A percentile compares a stretch with the other conserved stretches of the same genome.
phyloP scores from a whole-genome alignment of 2,329 filamentous ascomycete species.

The Geoglossum cookeanum region DNA sequence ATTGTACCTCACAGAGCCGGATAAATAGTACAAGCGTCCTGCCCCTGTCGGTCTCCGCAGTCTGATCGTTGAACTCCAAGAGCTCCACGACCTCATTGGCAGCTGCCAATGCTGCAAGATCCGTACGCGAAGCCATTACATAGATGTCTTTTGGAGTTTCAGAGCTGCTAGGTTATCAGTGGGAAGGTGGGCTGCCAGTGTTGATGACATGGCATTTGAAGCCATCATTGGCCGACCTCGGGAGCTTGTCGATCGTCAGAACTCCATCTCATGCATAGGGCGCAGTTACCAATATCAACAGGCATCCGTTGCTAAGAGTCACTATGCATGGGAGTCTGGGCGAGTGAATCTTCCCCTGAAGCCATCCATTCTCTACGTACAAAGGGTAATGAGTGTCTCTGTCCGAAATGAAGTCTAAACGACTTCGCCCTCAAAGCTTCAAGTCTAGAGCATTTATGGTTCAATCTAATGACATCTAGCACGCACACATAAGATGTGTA shows the following conservation, averaged over 20 bases:
- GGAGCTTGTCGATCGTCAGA: too few species aligned
- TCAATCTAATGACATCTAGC: not conserved
- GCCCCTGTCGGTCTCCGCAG: too few species aligned
- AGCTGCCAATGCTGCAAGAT: too few species aligned
- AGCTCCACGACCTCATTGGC: too few species aligned
- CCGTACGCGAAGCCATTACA: too few species aligned
- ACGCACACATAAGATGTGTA: not conserved
- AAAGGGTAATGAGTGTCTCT: not conserved
- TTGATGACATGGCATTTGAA: too few species aligned
- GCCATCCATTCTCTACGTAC: not conserved
- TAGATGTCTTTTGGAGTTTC: too few species aligned
- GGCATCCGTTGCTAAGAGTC: not conserved
- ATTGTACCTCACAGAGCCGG: constrained; percentile 8
- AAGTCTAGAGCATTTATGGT: not conserved
- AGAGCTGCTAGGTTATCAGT: too few species aligned
- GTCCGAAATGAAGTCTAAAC: not conserved
- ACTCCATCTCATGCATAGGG: not conserved
- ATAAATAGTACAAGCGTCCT: too few species aligned
- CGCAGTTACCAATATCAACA: not conserved
- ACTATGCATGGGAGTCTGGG: not conserved
- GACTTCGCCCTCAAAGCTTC: not conserved
- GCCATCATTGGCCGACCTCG: too few species aligned
- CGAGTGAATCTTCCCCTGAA: not conserved
- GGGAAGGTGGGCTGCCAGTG: too few species aligned
- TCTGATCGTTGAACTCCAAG: too few species aligned